These are phyloP conservation scores for Podaxis pistillaris DNA, from an alignment of 768 basidiomycete genomes.

Conservation along the genomic window DNA sequence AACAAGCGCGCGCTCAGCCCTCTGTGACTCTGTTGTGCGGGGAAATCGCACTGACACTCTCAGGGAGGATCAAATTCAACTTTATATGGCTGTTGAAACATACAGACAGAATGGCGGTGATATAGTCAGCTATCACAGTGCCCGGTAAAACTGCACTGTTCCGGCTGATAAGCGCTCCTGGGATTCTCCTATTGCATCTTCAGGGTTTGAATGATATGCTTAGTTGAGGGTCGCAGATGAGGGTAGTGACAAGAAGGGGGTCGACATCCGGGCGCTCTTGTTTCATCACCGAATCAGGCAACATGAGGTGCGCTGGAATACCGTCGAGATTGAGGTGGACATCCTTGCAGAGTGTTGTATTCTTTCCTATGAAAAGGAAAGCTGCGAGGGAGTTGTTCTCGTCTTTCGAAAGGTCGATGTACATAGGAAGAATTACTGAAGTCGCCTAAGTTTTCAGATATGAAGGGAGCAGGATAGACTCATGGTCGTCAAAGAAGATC, in stretches of 20 bases:
- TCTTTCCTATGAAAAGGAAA: slow-evolving; percentile 6
- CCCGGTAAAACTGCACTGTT: no score
- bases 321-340: not conserved
- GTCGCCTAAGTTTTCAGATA: not conserved
- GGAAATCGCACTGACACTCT: no score
- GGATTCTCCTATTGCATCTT: no score
- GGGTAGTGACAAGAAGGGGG: not conserved
- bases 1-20: no score
- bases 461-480: not conserved
- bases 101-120: no score
- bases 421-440: not conserved
- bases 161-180: no score
- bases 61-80: no score
- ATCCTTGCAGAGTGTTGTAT: not conserved
- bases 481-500: not conserved
- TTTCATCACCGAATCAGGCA: not conserved
- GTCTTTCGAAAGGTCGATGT: not conserved
- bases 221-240: slow-evolving; percentile 4
- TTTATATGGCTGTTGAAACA: no score
- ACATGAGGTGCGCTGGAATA: not conserved
- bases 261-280: not conserved
- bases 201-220: not conserved
- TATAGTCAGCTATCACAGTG: no score
- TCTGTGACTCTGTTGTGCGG: no score
- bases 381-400: not conserved